Base-by-base conservation (phyloP, 208 protist genomes). In the Acanthamoeba royreba region DNA sequence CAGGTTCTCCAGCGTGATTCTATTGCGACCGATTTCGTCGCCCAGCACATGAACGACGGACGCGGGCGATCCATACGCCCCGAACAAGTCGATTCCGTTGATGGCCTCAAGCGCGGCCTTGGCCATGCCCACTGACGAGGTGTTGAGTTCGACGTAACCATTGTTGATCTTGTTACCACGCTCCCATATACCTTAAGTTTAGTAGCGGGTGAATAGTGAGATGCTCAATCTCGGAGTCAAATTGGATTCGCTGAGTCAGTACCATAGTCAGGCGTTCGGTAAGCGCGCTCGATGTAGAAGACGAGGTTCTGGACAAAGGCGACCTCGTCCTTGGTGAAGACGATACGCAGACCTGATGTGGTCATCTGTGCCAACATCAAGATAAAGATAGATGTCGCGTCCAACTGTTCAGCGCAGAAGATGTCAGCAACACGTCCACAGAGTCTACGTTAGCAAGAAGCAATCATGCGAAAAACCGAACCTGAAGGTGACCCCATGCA, bases 301-400 rank as follows among this genome's bases (percentile, higher is more conserved):
- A 95, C 94, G 33, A 95, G 79, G 92, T 95, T 95, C 66, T 95
- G 94, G 7, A 94, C 43, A 46, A 94, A 94, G 17, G 85, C 49
- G 22, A 95, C 94, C 52, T 95, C 94, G 79, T 95, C 92, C 25
- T 87, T 49, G 22, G 81, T 93, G 47, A 58, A 94, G 9, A 95
- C 72, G 49, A 95, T 94, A 35, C 94, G 92, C 31, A 94, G 35
- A 4, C 94, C 94, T 46, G 72, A 69, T n/a, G 86, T 81, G 35
- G 94, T 95, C 94, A 95, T 95, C 61, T 95, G 94, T 15, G 94
- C 91, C 40, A 95, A 4, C 53, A 88, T 93, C n/a, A 95, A 81
- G 1, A 95, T 43, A 77, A 85, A 95, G 25, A 95, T 43, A 19
- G 91, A 94, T 2, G 94, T 95, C 13, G 94, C 94, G 85, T 95